Evolutionary conservation across 176 grass and related monocot genomes (phyloP).

Genomic region (Juncus effusus): DNA sequence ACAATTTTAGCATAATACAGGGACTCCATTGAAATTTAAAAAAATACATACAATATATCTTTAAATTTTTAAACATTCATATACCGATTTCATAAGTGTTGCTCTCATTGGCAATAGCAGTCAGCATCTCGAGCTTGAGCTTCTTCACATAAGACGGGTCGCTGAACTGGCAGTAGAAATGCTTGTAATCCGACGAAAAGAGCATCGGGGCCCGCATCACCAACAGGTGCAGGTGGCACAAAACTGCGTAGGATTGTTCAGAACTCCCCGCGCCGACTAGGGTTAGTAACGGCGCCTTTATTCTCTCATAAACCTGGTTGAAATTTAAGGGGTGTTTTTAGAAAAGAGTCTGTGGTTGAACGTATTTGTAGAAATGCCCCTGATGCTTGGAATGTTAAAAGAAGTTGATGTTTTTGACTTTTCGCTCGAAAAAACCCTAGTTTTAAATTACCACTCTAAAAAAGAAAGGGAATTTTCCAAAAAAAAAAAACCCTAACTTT

Average conservation of each 20-base stretch:
- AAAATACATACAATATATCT: not conserved
- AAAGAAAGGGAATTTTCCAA: too few relatives aligned
- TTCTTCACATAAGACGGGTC: slow-evolving; percentile 99
- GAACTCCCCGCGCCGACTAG: slow-evolving; percentile 94
- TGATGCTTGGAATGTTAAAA: too few relatives aligned
- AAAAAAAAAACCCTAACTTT: too few relatives aligned
- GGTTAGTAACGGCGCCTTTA: slow-evolving; percentile 98
- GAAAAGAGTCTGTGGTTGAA: too few relatives aligned
- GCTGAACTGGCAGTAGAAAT: slow-evolving; percentile 99
- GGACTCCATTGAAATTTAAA: not conserved
- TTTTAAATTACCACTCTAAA: too few relatives aligned
- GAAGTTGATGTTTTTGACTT: too few relatives aligned
- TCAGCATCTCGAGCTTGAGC: slow-evolving; percentile 99
- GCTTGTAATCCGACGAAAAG: slow-evolving; percentile 98
- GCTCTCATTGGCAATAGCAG: slow-evolving; percentile 99
- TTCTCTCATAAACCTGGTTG: slow-evolving; percentile 84
- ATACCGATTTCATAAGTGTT: slow-evolving; percentile 99
- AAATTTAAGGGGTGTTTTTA: too few relatives aligned
- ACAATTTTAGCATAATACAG: not conserved
- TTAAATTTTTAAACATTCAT: not conserved
- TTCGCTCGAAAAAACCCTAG: too few relatives aligned
- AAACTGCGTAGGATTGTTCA: slow-evolving; percentile 96
- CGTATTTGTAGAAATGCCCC: too few relatives aligned
- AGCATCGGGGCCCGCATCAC: slow-evolving; percentile 96
- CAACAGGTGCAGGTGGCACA: slow-evolving; percentile 91